Evolutionary conservation across 208 protist species (phyloP), one percentile per base, ranked within the genome.

Genomic region (Leishmania tropica): DNA sequence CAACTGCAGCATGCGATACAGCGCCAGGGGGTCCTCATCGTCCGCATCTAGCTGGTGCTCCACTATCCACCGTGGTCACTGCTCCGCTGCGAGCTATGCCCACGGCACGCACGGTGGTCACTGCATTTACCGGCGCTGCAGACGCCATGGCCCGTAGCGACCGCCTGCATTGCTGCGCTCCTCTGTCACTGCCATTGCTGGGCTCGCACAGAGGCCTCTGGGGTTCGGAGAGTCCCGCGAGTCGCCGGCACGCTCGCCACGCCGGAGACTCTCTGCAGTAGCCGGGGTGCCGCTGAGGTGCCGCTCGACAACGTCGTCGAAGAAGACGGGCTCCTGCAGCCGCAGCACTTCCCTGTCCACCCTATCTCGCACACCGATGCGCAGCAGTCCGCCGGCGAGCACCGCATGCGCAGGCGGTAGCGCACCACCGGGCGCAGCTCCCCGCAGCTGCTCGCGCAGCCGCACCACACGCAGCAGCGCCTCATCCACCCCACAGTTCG

Each of bases 401-500:
- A 64, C 74, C 37, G 47, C 35, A 80, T 78, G 76, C 48, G 82
- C 40, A 5, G 81, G 81, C 1, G 51, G 35, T 17, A 48, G 68
- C 31, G 19, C 60, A 37, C 28, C 47, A 24, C 42, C 76, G 45
- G 60, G 47, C 13, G 21, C 65, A 11, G 73, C 48, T 35, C 21
- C 60, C n/a, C 47, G 3, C 40, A 89, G 75, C 31, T 86, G 78
- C 64, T 87, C 54, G 37, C 85, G 85, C 81, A 93, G 90, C 74
- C 75, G 72, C 75, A 85, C 80, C 54, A 96, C 77, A 8, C 95
- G 93, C 68, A 96, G 79, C 51, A 98, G 82, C 6, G 90, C 86
- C 68, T 96, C 93, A 78, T 98, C 95, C 47, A 98, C 94, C 15
- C 92, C 95, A 80, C 90, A 93, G 91, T 98, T 98, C 2, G 93